Evolutionary conservation across 169 alveolate genomes (phyloP), one percentile per base, ranked within the genome.

Genomic region (Gregarina niphandrodes): DNA sequence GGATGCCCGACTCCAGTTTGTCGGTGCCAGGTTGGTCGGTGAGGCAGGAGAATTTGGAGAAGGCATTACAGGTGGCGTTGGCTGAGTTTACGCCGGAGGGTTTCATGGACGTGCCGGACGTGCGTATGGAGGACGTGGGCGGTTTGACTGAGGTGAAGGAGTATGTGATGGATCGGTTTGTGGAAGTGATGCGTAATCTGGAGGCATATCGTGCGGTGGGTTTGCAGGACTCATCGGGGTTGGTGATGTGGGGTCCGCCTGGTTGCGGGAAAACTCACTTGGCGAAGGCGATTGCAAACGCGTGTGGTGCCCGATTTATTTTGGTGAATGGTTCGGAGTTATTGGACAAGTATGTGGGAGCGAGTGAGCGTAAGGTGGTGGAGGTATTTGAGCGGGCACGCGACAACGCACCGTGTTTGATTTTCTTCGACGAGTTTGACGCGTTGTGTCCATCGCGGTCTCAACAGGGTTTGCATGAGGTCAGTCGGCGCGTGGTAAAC

Each of bases 281-380:
- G 44, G 99, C 98, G 1, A 77, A 92, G 64, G 99, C 99, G 21
- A 94, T 93, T 41, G 98, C 98, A n/a, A 91, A 89, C 70, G 98
- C 45, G 73, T 75, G 65, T 0, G 73, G 66, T 0, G 67, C 68
- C 4, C 53, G 53, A 52, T 64, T 57, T 37, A 54, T 64, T 42
- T 60, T 57, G 17, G 57, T 64, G 30, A 64, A 64, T 37, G 74
- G 93, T 22, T 89, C 95, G n/a, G 95, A 84, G 42, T 68, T 84
- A 32, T 68, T 84, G 66, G 84, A 89, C 61, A 93, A 90, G 66
- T 89, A 88, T 72, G 99, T 92, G 9, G 99, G 99, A 6, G 99
- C 88, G 53, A 86, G 96, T 35, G 99, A 93, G 65, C 72, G 82
- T 47, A 95, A 95, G n/a, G 87, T 93, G 21, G 71, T 98, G 49